Evolutionary conservation across 192 early-diverging fungal genomes (phyloP).

Genomic region (Gryganskiella cystojenkinii): DNA sequence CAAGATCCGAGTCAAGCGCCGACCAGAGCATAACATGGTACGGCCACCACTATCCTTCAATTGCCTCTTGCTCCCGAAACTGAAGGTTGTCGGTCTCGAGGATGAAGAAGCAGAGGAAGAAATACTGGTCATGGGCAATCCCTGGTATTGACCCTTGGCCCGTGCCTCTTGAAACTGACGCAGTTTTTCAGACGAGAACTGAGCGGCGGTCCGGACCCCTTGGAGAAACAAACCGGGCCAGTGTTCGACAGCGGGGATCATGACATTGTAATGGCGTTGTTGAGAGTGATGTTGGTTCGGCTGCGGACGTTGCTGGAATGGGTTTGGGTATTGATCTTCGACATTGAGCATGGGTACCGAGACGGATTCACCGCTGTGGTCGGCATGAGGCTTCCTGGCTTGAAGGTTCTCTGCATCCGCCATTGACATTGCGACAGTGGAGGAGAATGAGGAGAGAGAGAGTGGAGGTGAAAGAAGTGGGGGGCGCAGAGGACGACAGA

Average conservation of each 20-base stretch:
- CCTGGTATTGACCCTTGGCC: too few relatives aligned
- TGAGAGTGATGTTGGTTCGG: background rate
- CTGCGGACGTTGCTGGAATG: constrained; percentile 9
- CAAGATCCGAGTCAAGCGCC: background rate
- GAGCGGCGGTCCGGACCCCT: background rate
- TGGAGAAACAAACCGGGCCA: constrained; percentile 10
- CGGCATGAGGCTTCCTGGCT: background rate
- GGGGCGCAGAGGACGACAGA: too few relatives aligned
- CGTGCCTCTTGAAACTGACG: background rate
- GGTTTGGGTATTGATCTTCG: background rate
- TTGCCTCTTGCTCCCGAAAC: constrained; percentile 15
- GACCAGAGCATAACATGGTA: background rate
- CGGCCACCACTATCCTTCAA: background rate
- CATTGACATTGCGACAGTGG: background rate
- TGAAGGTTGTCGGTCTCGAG: background rate
- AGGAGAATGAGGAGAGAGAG: background rate
- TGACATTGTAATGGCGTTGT: constrained; percentile 16
- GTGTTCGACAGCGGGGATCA: constrained; percentile 14
- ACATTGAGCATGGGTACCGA: background rate
- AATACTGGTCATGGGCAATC: background rate
- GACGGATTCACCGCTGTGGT: background rate
- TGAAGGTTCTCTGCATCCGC: background rate
- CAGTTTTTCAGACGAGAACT: background rate
- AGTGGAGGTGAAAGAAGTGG: background rate
- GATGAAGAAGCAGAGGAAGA: background rate